These are phyloP conservation scores for Marchantia polymorpha DNA, from an alignment of 225 moss, liverwort and hornwort species.

Conservation along the genomic window DNA sequence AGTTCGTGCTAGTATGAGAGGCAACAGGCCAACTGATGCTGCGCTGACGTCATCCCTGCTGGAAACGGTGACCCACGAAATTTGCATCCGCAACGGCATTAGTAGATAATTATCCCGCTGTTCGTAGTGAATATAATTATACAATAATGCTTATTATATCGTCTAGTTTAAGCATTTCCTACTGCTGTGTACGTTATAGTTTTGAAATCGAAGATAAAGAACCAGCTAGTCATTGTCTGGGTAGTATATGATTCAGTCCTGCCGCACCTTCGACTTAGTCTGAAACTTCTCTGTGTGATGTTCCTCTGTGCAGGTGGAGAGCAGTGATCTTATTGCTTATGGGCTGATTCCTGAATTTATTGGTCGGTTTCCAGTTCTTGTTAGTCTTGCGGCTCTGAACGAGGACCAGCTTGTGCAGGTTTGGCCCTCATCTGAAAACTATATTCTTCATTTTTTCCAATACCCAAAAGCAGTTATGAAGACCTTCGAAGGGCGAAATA, in stretches of 20 bases:
- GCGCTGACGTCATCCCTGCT: slow-evolving; percentile 84
- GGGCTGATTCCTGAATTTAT: slow-evolving; percentile 99
- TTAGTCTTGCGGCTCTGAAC: slow-evolving; percentile 87
- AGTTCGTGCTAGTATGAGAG: slow-evolving; percentile 85
- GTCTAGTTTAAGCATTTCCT: too few relatives aligned
- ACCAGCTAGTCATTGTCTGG: too few relatives aligned
- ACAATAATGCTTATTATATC: too few relatives aligned
- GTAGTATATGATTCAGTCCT: too few relatives aligned
- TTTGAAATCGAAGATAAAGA: too few relatives aligned
- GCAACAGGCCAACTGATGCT: slow-evolving; percentile 72
- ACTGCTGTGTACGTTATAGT: too few relatives aligned
- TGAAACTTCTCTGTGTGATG: not conserved
- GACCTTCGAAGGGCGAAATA: too few relatives aligned
- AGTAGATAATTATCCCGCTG: too few relatives aligned
- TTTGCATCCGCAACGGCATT: too few relatives aligned
- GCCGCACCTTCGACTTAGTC: not conserved
- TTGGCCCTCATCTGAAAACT: not conserved
- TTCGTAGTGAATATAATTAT: too few relatives aligned
- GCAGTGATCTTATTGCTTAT: slow-evolving; percentile 96
- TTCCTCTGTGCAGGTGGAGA: slow-evolving; percentile 67
- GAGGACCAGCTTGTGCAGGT: slow-evolving; percentile 99
- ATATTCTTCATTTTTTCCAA: too few relatives aligned
- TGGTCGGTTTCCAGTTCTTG: slow-evolving; percentile 95
- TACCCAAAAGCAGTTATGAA: too few relatives aligned
- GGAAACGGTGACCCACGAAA: slow-evolving; percentile 54